These are phyloP conservation scores for Dalbergia cochinchinensis DNA, from an alignment of 306 rosid genomes.

Conservation along the genomic window DNA sequence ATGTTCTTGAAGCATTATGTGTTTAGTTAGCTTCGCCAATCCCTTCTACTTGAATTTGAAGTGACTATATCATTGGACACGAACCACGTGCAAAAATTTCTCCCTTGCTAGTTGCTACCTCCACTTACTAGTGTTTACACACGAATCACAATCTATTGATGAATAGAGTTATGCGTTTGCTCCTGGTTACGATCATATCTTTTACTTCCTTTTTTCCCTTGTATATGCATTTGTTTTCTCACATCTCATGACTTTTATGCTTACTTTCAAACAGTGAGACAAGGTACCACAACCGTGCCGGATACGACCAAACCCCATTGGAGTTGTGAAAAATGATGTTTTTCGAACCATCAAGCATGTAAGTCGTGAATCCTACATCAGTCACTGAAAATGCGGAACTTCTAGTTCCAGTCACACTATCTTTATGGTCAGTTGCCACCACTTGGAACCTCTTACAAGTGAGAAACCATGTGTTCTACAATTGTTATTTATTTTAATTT, in stretches of 20 bases:
- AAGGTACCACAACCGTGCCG: not conserved
- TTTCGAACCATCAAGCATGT: not conserved
- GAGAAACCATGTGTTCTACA: not conserved
- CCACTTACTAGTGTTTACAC: too few species aligned
- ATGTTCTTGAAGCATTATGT: too few species aligned
- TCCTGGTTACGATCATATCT: not conserved
- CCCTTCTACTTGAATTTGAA: too few species aligned
- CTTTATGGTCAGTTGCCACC: not conserved
- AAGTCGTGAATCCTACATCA: not conserved
- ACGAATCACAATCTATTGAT: not conserved
- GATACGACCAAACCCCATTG: not conserved
- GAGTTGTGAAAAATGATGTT: not conserved
- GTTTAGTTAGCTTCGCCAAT: too few species aligned
- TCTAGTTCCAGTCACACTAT: not conserved
- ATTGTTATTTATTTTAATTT: not conserved
- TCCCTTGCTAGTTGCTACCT: too few species aligned
- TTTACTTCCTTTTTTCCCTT: too few species aligned
- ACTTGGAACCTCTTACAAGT: not conserved
- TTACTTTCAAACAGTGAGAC: not conserved
- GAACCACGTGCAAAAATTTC: too few species aligned
- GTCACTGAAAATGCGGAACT: not conserved
- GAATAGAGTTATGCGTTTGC: not conserved
- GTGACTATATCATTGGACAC: too few species aligned
- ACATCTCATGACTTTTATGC: not conserved
- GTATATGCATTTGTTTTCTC: not conserved